phyloP scores from a whole-genome alignment of 495 filamentous ascomycete species.

The Penicillium fimorum region DNA sequence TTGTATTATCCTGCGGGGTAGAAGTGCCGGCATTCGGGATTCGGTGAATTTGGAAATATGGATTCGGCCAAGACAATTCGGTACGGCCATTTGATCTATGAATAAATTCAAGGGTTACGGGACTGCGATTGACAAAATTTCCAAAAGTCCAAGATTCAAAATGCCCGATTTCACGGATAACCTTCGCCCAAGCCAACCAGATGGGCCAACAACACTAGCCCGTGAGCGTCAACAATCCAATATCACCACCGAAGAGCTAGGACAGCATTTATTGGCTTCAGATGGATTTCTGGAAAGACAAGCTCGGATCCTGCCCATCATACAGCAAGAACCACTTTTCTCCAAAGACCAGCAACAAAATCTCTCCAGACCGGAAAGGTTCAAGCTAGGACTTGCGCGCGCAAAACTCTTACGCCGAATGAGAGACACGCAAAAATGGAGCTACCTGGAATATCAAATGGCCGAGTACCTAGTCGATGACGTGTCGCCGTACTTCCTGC shows the following conservation, averaged over 20 bases:
- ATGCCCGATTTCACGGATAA: conserved; percentile 50
- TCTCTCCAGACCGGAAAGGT: conserved; percentile 44
- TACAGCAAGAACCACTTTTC: conserved; percentile 40
- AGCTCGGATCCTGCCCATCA: conserved; percentile 34
- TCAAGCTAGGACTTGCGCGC: conserved; percentile 46
- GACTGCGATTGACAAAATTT: neutral
- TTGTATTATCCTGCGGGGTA: conserved; percentile 15
- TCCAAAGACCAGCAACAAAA: conserved; percentile 44
- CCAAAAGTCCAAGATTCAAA: neutral
- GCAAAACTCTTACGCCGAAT: conserved; percentile 47
- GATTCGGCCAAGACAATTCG: conserved; percentile 4
- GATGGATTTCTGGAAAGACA: conserved; percentile 46
- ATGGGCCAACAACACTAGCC: conserved; percentile 38
- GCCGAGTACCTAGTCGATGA: conserved; percentile 46
- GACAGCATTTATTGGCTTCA: conserved; percentile 38
- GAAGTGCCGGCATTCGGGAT: conserved; percentile 25
- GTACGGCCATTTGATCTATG: neutral
- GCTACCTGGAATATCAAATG: conserved; percentile 42
- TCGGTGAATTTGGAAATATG: conserved; percentile 16
- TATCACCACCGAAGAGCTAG: conserved; percentile 37
- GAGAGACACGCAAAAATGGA: conserved; percentile 40
- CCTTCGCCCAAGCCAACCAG: conserved; percentile 39
- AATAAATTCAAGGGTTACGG: neutral
- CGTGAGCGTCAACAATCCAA: conserved; percentile 38
- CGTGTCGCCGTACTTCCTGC: conserved; percentile 44